These are phyloP conservation scores for Nigrospora oryzae DNA, from an alignment of 2,329 filamentous ascomycete species.

Conservation along the genomic window DNA sequence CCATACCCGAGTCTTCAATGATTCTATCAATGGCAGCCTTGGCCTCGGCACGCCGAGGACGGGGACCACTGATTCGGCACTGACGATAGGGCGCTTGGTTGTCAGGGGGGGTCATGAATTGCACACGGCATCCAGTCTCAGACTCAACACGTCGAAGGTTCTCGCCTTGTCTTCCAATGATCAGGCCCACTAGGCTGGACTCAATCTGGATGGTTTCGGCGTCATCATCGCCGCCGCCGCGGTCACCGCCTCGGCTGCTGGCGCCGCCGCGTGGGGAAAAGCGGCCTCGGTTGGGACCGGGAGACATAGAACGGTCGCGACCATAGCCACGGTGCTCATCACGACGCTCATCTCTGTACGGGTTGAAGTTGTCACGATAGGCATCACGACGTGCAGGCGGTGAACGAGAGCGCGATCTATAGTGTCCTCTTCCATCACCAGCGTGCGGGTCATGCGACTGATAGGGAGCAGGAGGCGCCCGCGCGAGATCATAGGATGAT, in stretches of 20 bases:
- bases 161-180: slow-evolving; percentile 85
- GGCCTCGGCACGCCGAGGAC: slow-evolving; percentile 64
- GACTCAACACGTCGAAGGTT: slow-evolving; percentile 78
- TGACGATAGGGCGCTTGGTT: slow-evolving; percentile 64
- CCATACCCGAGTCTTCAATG: slow-evolving; percentile 75
- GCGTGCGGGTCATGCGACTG: slow-evolving; percentile 32
- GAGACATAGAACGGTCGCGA: slow-evolving; percentile 68
- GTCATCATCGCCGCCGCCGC: slow-evolving; percentile 50
- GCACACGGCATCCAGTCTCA: slow-evolving; percentile 75
- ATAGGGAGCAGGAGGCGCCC: slow-evolving; percentile 37
- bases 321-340: slow-evolving; percentile 56
- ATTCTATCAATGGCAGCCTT: slow-evolving; percentile 79
- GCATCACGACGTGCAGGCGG: slow-evolving; percentile 58
- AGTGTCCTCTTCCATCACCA: slow-evolving; percentile 46
- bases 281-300: slow-evolving; percentile 41
- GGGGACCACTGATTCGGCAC: slow-evolving; percentile 76
- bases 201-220: slow-evolving; percentile 81
- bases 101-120: slow-evolving; percentile 74
- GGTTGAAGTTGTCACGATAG: slow-evolving; percentile 69
- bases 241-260: slow-evolving; percentile 31
- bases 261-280: slow-evolving; percentile 53
- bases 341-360: slow-evolving; percentile 79
- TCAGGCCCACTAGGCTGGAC: slow-evolving; percentile 77
- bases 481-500: slow-evolving; percentile 43
- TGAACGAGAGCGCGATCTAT: slow-evolving; percentile 66